Base-by-base conservation (phyloP, 176 grass and related monocot species). In the Aegilops speltoides region DNA sequence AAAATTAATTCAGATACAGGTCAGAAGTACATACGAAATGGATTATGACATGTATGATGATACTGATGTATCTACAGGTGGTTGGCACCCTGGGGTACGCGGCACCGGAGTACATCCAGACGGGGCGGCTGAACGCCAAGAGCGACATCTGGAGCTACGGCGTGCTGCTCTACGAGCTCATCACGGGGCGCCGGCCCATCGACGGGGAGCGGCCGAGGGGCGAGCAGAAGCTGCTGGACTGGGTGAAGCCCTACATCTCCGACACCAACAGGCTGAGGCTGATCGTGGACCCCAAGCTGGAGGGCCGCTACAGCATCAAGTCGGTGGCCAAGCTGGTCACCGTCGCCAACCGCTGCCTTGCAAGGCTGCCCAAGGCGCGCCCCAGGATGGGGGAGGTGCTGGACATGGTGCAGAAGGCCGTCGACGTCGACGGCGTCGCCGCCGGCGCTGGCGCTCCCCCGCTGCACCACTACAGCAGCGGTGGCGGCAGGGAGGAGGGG, bases 91-190 rank as follows among this genome's bases (percentile, higher is more conserved):
- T 85, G 14, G 91, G 91, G 11, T 93, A 93, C 13, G 91, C 88
- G 26, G 91, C 91, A 15, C 91, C 91, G 9, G 91, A 93, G 79
- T 93, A 93, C 66, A 25, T 93, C 41, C 82, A 83, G 23, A 93
- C 91, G 0, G 91, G 91, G 33, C 88, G 83, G 34, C 88, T 93
- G 19, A 93, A 89, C 60, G 79, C 86, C 43, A 93, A 93, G 80
- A 93, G 88, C 52, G 91, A 93, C 14, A 83, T 88, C 59, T 93
- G 88, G 86, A 93, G 82, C 86, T 93, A 90, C n/a, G 91, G 91
- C 1, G 91, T 93, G 12, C 77, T 93, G 36, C 79, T 93, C 8
- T 93, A 93, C 78, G 91, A 93, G 79, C 88, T 93, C 59, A 81
- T 93, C 73, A 93, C 91, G 0, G 91, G 91, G 3, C 88, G 88